Percentiles rank a stretch among this genome's conserved stretches.
phyloP scores from a whole-genome alignment of 2,329 filamentous ascomycete species.

The Botrytis fabae region DNA sequence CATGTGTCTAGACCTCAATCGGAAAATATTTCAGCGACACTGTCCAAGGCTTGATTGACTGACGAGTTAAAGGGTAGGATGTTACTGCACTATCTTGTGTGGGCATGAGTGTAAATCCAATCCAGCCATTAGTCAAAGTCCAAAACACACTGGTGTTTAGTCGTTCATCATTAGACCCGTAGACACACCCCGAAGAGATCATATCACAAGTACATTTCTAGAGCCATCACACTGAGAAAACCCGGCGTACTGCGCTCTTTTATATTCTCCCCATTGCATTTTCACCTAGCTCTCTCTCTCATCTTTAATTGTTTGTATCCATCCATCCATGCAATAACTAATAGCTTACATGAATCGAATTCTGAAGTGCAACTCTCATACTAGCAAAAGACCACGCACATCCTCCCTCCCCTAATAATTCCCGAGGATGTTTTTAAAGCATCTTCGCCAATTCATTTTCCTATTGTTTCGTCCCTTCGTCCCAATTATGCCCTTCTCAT shows the following conservation, averaged over 20 bases:
- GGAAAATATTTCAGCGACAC: background rate
- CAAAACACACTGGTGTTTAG: background rate
- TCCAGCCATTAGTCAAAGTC: background rate
- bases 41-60: background rate
- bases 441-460: slow-evolving; percentile 1
- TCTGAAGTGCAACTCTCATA: slow-evolving; percentile 11
- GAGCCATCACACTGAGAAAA: background rate
- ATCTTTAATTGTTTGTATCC: slow-evolving; percentile 3
- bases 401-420: background rate
- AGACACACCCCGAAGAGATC: background rate
- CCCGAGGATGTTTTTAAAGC: background rate
- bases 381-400: slow-evolving; percentile 18
- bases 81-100: background rate
- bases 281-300: slow-evolving; percentile 5
- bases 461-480: background rate
- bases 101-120: background rate
- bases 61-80: background rate
- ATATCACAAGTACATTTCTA: background rate
- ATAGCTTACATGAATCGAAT: slow-evolving; percentile 22
- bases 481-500: slow-evolving; percentile 6
- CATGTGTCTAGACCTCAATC: background rate
- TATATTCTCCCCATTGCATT: slow-evolving; percentile 13
- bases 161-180: background rate
- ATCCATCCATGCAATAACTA: slow-evolving; percentile 15
- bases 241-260: slow-evolving; percentile 12